A percentile compares a stretch with the other conserved stretches of the same genome.
phyloP scores from a whole-genome alignment of 768 basidiomycete species.

The Chalciporus pseudorubinellus region DNA sequence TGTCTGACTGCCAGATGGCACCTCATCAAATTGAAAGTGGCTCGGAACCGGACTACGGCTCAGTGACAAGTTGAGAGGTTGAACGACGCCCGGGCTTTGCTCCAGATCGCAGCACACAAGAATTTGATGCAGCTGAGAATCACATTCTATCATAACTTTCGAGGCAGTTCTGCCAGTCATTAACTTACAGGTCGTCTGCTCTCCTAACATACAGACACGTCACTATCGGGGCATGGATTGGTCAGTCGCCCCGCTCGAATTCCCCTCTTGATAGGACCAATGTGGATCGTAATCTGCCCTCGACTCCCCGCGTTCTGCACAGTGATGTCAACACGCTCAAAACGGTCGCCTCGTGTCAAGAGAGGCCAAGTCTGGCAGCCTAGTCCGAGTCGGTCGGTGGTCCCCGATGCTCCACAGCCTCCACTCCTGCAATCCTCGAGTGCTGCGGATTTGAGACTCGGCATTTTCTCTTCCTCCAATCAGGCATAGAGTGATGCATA shows the following conservation, averaged over 20 bases:
- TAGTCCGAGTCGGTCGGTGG: background rate
- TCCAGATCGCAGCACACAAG: background rate
- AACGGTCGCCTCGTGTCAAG: background rate
- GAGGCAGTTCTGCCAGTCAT: background rate
- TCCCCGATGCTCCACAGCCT: slow-evolving; percentile 1
- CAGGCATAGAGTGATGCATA: slow-evolving; percentile 3
- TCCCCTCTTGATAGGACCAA: background rate
- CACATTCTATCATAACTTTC: background rate
- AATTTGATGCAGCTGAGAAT: background rate
- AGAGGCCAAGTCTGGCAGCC: background rate
- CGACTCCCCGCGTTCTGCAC: too few relatives aligned
- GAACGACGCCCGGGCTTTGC: background rate
- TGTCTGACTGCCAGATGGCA: too few relatives aligned
- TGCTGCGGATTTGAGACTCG: slow-evolving; percentile 3
- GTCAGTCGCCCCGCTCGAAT: background rate
- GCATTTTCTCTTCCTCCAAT: slow-evolving; percentile 1
- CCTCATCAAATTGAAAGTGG: background rate
- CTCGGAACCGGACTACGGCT: background rate
- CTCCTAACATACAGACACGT: background rate
- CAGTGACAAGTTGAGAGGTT: too few relatives aligned
- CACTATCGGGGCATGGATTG: background rate
- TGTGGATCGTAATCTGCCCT: background rate
- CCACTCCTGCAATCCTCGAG: slow-evolving; percentile 6
- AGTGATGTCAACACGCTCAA: background rate
- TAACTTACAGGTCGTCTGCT: background rate